A percentile compares a stretch with the other conserved stretches of the same genome.
Conservation (phyloP, 305 asterid species). For the Striga hermonthica region DNA sequence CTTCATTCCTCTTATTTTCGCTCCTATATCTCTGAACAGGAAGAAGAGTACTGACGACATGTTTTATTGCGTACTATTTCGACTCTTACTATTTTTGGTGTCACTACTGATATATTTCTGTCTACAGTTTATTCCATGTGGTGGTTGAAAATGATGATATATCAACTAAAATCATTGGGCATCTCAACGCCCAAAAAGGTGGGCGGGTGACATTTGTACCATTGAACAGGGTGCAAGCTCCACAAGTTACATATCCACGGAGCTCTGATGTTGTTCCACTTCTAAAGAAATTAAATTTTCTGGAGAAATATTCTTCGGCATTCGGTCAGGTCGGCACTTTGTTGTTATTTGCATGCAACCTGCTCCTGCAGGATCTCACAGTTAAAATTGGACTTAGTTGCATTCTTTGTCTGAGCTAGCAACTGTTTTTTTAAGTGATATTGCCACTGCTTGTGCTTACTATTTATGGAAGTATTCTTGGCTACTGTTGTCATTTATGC, state of each 20-base stretch:
- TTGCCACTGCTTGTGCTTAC: constrained; percentile 11
- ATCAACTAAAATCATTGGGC: constrained; percentile 84
- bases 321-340: constrained; percentile 72
- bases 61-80: constrained; percentile 19
- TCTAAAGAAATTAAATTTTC: constrained; percentile 64
- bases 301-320: constrained; percentile 56
- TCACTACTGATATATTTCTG: constrained; percentile 27
- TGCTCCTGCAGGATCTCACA: constrained; percentile 21
- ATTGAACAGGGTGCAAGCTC: constrained; percentile 88
- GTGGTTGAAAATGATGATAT: constrained; percentile 91
- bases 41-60: constrained; percentile 14
- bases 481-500: constrained; percentile 8
- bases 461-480: constrained; percentile 15
- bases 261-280: constrained; percentile 85
- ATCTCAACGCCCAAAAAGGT: constrained; percentile 93
- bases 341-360: constrained; percentile 30
- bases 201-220: constrained; percentile 99
- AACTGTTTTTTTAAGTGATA: constrained; percentile 13
- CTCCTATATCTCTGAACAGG: constrained; percentile 22
- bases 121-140: constrained; percentile 84
- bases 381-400: constrained; percentile 7
- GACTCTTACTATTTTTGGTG: constrained; percentile 19
- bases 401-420: constrained; percentile 16
- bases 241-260: constrained; percentile 74
- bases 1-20: constrained; percentile 17